Evolutionary conservation across 2,329 filamentous ascomycete genomes (phyloP).

Genomic region (Diplodia corticola): DNA sequence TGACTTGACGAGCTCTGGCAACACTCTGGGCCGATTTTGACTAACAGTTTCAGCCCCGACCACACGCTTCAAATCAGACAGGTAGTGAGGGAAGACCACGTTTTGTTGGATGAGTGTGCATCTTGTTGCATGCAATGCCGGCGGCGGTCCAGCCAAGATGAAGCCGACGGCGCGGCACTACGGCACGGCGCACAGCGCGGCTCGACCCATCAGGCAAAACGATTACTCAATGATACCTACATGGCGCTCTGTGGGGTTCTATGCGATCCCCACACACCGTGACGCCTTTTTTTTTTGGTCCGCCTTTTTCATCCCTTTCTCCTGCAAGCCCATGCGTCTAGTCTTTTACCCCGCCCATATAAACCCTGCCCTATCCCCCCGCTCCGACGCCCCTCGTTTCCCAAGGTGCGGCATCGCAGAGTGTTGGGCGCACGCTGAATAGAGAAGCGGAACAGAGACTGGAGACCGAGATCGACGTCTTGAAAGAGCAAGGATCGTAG

Average conservation of each 20-base stretch:
- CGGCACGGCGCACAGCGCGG: conserved; percentile 7
- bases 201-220: conserved; percentile 4
- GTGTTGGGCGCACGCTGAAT: neutral
- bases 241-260: conserved; percentile 16
- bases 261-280: neutral
- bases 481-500: neutral
- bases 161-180: neutral
- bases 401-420: neutral
- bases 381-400: neutral
- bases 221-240: conserved; percentile 14
- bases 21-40: conserved; percentile 8
- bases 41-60: neutral
- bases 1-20: neutral
- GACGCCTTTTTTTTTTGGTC: neutral
- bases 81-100: too few species aligned
- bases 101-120: neutral
- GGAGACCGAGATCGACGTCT: neutral
- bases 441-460: neutral
- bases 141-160: neutral
- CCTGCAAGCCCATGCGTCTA: neutral
- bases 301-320: conserved; percentile 10
- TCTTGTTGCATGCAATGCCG: neutral
- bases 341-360: conserved; percentile 4
- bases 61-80: too few species aligned
- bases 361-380: neutral